Percentiles rank a stretch among this genome's conserved stretches.
Conservation (phyloP, 768 basidiomycete genomes). For the Hemileccinum impolitum region DNA sequence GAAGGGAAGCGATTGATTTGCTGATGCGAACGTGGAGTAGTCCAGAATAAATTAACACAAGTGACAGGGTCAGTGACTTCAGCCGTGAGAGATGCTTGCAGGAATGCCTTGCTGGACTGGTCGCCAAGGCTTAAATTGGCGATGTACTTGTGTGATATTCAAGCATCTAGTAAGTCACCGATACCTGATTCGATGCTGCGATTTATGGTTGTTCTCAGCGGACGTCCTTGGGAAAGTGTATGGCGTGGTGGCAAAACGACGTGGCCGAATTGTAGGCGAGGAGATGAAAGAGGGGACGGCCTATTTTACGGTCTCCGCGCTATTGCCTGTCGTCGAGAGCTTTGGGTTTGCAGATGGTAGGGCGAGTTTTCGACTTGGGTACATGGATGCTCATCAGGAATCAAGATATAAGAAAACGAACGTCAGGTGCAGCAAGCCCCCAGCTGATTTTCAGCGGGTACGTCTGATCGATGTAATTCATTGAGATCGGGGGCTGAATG, state of each 20-base stretch:
- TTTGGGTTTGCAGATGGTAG: slow-evolving; percentile 98
- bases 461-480: slow-evolving; percentile 21
- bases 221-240: slow-evolving; percentile 98
- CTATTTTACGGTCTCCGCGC: slow-evolving; percentile 88
- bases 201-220: slow-evolving; percentile 44
- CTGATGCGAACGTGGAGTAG: slow-evolving; percentile 38
- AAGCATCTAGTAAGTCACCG: slow-evolving; percentile 79
- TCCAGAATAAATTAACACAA: slow-evolving; percentile 76
- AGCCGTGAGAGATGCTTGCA: slow-evolving; percentile 83
- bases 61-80: slow-evolving; percentile 90
- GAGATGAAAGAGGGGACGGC: slow-evolving; percentile 98
- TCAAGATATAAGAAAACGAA: slow-evolving; percentile 90
- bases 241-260: slow-evolving; percentile 86
- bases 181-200: slow-evolving; percentile 4
- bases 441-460: slow-evolving; percentile 96
- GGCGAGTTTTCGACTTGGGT: background rate
- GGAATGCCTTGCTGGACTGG: slow-evolving; percentile 92
- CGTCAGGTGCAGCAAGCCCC: slow-evolving; percentile 95
- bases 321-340: slow-evolving; percentile 94
- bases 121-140: slow-evolving; percentile 95
- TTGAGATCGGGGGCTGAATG: slow-evolving; percentile 14
- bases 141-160: slow-evolving; percentile 99
- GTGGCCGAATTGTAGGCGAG: slow-evolving; percentile 90
- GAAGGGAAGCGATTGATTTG: background rate
- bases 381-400: slow-evolving; percentile 6